A percentile compares a stretch with the other conserved stretches of the same genome.
These are phyloP conservation scores for Leptographium lundbergii DNA, from an alignment of 2,329 filamentous ascomycete species.

Conservation along the genomic window DNA sequence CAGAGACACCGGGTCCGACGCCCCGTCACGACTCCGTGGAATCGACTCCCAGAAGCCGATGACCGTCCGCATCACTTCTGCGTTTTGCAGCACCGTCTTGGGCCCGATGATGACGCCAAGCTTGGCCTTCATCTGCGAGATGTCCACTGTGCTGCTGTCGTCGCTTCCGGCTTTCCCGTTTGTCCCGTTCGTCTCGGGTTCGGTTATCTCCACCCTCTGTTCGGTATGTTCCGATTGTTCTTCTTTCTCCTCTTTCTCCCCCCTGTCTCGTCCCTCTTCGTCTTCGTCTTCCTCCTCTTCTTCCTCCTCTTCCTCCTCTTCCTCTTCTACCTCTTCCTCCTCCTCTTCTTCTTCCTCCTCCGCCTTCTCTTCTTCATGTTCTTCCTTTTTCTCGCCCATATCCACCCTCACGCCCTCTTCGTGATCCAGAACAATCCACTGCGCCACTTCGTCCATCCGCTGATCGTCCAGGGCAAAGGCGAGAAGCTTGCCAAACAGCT, in stretches of 20 bases:
- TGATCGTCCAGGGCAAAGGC: constrained; percentile 72
- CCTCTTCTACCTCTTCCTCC: neutral
- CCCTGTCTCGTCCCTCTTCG: no score
- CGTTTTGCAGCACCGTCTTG: constrained; percentile 41
- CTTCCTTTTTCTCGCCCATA: neutral
- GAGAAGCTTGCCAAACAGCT: constrained; percentile 72
- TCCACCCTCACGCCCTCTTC: neutral
- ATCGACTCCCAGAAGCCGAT: constrained; percentile 53
- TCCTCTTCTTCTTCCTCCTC: neutral
- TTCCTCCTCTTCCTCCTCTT: neutral
- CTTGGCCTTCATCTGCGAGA: constrained; percentile 17
- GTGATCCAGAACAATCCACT: constrained; percentile 22
- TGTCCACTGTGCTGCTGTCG: neutral
- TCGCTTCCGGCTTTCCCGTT: neutral
- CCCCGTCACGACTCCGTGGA: constrained; percentile 27
- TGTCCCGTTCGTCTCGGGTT: neutral
- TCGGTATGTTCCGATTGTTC: neutral
- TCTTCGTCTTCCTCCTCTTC: neutral
- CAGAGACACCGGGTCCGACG: constrained; percentile 40
- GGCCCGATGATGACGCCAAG: constrained; percentile 37
- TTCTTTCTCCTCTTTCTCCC: neutral
- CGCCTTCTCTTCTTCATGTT: neutral
- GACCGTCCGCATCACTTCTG: constrained; percentile 50
- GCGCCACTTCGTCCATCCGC: constrained; percentile 57
- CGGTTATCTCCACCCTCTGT: no score